These are phyloP conservation scores for Scytalidium lignicola DNA, from an alignment of 2,329 filamentous ascomycete species.

Conservation along the genomic window DNA sequence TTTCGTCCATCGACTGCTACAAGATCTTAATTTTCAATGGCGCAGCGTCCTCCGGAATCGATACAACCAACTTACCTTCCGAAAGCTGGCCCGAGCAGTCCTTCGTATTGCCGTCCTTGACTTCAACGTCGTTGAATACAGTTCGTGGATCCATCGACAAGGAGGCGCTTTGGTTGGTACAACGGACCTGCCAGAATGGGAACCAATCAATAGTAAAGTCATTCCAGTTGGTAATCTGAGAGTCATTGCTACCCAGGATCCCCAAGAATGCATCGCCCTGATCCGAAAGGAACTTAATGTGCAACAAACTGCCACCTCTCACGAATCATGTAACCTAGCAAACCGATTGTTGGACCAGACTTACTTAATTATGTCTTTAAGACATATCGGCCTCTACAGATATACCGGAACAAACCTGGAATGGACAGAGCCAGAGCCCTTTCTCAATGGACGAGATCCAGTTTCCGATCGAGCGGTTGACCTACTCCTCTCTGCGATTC, in stretches of 20 bases:
- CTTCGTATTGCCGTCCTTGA: conserved; percentile 7
- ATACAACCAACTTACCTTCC: conserved; percentile 10
- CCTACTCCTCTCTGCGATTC: conserved; percentile 6
- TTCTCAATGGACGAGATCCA: conserved; percentile 3
- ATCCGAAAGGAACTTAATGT: no score
- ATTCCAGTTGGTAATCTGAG: no score
- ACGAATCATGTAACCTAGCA: no score
- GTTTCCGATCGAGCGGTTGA: conserved; percentile 3
- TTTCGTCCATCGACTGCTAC: neutral
- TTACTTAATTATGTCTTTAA: conserved; percentile 10
- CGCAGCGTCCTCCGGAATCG: conserved; percentile 9
- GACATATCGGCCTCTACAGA: conserved; percentile 10
- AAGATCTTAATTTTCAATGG: conserved; percentile 12
- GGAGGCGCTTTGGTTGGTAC: no score
- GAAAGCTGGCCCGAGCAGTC: conserved; percentile 8
- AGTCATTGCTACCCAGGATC: no score
- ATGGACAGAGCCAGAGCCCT: conserved; percentile 5
- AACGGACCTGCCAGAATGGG: no score
- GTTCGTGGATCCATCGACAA: no score
- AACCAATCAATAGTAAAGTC: no score
- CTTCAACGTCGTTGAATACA: conserved; percentile 6
- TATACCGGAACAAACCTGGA: conserved; percentile 3
- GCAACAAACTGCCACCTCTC: no score
- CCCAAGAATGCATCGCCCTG: no score
- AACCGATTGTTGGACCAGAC: no score